Evolutionary conservation across 2,329 filamentous ascomycete species (phyloP).

Genomic region (Pyrenochaeta sp.): DNA sequence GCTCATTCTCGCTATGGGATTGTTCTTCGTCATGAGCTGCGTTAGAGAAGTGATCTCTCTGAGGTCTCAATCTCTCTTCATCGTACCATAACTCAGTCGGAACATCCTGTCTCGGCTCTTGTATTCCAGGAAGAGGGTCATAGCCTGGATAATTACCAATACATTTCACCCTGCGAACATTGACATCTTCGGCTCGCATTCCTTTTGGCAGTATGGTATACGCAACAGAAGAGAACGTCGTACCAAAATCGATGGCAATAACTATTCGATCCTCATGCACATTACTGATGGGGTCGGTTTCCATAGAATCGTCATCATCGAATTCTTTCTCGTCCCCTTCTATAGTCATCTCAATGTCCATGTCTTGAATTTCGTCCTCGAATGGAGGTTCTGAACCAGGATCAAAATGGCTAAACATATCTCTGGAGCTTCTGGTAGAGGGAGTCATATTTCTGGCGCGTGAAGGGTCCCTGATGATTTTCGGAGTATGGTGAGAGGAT

Average conservation of each 20-base stretch:
- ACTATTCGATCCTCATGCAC: constrained; percentile 5
- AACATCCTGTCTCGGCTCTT: background rate
- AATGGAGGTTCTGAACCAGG: constrained; percentile 2
- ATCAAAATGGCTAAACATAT: background rate
- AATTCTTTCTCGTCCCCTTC: background rate
- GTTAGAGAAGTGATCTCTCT: background rate
- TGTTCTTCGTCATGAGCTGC: background rate
- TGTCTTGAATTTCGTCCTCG: background rate
- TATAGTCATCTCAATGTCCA: constrained; percentile 5
- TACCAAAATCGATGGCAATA: constrained; percentile 26
- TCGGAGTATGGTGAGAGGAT: too few relatives aligned
- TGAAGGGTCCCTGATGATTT: too few relatives aligned
- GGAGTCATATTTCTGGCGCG: background rate
- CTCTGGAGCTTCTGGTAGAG: background rate
- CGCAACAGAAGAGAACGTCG: constrained; percentile 26
- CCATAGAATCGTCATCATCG: background rate
- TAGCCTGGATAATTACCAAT: background rate
- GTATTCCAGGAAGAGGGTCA: background rate
- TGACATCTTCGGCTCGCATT: background rate
- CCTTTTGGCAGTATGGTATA: constrained; percentile 13
- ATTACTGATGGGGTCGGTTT: constrained; percentile 1
- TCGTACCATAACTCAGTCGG: background rate
- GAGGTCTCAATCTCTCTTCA: too few relatives aligned
- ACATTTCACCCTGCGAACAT: background rate
- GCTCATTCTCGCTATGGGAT: background rate